phyloP scores from a whole-genome alignment of 2,329 filamentous ascomycete species.

The Penicillium sp. region DNA sequence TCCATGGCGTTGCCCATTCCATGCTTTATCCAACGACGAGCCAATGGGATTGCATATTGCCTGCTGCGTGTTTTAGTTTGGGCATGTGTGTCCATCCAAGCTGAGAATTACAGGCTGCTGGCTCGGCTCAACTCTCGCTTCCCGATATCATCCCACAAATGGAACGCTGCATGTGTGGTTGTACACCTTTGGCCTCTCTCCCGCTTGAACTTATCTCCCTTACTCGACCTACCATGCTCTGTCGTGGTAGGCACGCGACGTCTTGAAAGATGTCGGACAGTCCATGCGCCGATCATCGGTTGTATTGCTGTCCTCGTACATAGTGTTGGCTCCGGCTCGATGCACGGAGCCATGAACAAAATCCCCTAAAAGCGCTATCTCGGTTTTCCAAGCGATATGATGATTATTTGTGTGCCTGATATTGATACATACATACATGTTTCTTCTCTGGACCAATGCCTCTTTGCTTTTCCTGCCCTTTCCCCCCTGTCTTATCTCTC shows the following conservation, averaged over 20 bases:
- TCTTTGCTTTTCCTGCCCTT: neutral
- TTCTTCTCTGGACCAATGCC: neutral
- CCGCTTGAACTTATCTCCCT: neutral
- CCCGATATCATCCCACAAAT: neutral
- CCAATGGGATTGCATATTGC: neutral
- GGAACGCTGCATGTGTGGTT: neutral
- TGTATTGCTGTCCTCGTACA: slow-evolving; percentile 17
- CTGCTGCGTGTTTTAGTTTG: neutral
- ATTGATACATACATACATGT: neutral
- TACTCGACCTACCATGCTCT: neutral
- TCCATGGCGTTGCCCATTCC: neutral
- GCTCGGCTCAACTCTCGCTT: slow-evolving; percentile 9
- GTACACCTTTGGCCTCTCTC: neutral
- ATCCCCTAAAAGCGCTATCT: slow-evolving; percentile 11
- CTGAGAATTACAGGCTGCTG: slow-evolving; percentile 13
- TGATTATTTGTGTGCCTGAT: slow-evolving; percentile 7
- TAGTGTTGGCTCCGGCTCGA: slow-evolving; percentile 18
- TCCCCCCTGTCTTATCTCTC: neutral
- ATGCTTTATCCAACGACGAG: neutral
- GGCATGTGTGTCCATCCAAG: slow-evolving; percentile 1
- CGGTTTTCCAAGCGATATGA: slow-evolving; percentile 7
- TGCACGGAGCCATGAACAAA: slow-evolving; percentile 16
- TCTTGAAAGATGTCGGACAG: neutral
- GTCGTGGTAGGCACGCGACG: neutral
- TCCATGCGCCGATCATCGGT: neutral